Evolutionary conservation across 202 grass and related monocot species (phyloP), one percentile per base, ranked within the genome.

Genomic region (Zizania palustris): DNA sequence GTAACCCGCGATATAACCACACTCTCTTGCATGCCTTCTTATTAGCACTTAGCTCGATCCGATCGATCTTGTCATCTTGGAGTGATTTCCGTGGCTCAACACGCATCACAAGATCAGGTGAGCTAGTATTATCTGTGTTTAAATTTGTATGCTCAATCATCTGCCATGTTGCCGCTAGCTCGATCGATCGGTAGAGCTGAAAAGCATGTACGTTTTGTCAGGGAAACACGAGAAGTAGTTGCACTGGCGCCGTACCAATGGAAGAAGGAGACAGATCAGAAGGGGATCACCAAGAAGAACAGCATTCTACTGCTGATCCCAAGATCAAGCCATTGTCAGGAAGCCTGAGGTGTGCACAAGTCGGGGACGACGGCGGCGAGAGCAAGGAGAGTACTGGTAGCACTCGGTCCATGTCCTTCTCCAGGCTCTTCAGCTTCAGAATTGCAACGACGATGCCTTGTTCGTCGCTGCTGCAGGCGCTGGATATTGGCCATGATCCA

Each of bases 391-490:
- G n/a, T n/a, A 28, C 28, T 28, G 28, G 28, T 0, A 28, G 35
- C 43, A 6, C 5, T 34, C 75, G 80, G 46, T 88, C 85, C 0
- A 18, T 88, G 7, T 88, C 85, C 69, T 88, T 88, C 80, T 84
- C 85, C 56, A 88, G 69, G 75, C 12, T 88, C 1, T 79, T 88
- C 14, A 88, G 80, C 63, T 83, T 88, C 80, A 83, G 80, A 55
- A 37, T 75, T 38, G 46, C 56, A 12, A 51, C 44, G 56, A n/a
- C 34, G n/a, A 14, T 19, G 3, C 51, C 8, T 20, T 55, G 7
- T 3, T 37, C 73, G 4, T 67, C 71, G 0, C 16, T 60, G 11
- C 35, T 60, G 11, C 35, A 35, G 7, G 12, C 36, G 3, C 21
- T 67, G n/a, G 61, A 62, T 46, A 63, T 9, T 7, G 45, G 37